phyloP scores from a whole-genome alignment of 805 yeast species.

The Cyberlindnera subsufficiens region DNA sequence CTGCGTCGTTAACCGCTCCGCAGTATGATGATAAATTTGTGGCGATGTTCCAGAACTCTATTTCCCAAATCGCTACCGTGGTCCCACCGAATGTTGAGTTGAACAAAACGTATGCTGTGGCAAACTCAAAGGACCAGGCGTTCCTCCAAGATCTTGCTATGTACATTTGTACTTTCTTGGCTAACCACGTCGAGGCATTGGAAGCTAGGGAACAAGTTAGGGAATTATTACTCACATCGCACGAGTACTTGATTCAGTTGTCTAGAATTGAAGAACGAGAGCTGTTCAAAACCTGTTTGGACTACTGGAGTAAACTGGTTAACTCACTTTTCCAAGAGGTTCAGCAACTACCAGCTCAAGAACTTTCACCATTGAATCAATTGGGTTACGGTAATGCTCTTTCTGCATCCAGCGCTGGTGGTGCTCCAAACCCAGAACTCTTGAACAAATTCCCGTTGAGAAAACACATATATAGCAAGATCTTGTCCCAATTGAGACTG shows the following conservation, averaged over 20 bases:
- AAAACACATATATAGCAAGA: constrained; percentile 73
- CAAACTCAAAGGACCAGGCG: constrained; percentile 82
- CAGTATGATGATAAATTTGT: constrained; percentile 54
- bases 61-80: constrained; percentile 61
- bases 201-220: constrained; percentile 51
- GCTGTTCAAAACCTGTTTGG: constrained; percentile 89
- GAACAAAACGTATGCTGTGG: constrained; percentile 63
- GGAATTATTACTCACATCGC: constrained; percentile 63
- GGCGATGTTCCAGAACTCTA: constrained; percentile 61
- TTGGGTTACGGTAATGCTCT: constrained; percentile 38
- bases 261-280: constrained; percentile 94
- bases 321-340: constrained; percentile 78
- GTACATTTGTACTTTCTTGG: constrained; percentile 80
- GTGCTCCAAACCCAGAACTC: constrained; percentile 81
- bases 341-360: constrained; percentile 68
- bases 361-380: constrained; percentile 73
- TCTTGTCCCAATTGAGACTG: constrained; percentile 76
- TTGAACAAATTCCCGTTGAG: constrained; percentile 78
- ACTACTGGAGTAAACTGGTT: constrained; percentile 91
- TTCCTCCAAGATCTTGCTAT: constrained; percentile 92
- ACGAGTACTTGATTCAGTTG: constrained; percentile 74
- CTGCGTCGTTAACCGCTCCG: constrained; percentile 60
- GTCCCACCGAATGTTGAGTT: constrained; percentile 73
- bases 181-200: constrained; percentile 61
- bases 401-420: constrained; percentile 46